Evolutionary conservation across 306 rosid species (phyloP).

Genomic region (Benincasa hispida): DNA sequence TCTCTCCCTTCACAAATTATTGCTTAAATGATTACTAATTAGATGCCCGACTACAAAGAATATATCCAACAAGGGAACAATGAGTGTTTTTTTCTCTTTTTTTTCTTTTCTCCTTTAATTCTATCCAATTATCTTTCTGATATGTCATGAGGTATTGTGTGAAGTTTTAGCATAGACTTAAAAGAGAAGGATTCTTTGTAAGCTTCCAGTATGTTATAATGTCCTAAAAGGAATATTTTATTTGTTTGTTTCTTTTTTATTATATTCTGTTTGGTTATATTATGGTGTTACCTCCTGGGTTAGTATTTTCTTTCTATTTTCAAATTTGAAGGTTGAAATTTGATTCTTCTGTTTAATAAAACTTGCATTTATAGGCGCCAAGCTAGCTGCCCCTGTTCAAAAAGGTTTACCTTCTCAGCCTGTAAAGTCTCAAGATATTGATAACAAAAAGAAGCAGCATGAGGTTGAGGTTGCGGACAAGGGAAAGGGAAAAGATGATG

Average conservation of each 20-base stretch:
- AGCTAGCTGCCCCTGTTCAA: conserved; percentile 10
- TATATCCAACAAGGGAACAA: not conserved
- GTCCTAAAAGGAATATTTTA: not conserved
- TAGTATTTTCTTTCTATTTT: not conserved
- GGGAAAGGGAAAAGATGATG: conserved; percentile 18
- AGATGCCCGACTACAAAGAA: not conserved
- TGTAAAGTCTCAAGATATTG: conserved; percentile 19
- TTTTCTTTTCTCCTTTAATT: not conserved
- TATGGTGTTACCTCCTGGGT: not conserved
- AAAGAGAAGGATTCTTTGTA: not conserved
- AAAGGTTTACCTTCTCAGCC: conserved; percentile 17
- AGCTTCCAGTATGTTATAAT: not conserved
- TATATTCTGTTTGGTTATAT: not conserved
- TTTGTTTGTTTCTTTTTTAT: not conserved
- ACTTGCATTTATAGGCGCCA: conserved; percentile 3
- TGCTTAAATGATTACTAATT: not conserved
- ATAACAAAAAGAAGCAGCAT: conserved; percentile 18
- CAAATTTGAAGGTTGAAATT: not conserved
- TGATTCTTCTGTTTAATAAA: not conserved
- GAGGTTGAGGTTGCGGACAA: conserved; percentile 26
- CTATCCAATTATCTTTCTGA: not conserved
- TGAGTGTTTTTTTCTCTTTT: not conserved
- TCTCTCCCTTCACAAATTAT: not conserved
- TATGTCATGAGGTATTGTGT: not conserved
- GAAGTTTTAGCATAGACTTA: not conserved